These are phyloP conservation scores for Dioszegia hungarica DNA, from an alignment of 768 basidiomycete species.

Conservation along the genomic window DNA sequence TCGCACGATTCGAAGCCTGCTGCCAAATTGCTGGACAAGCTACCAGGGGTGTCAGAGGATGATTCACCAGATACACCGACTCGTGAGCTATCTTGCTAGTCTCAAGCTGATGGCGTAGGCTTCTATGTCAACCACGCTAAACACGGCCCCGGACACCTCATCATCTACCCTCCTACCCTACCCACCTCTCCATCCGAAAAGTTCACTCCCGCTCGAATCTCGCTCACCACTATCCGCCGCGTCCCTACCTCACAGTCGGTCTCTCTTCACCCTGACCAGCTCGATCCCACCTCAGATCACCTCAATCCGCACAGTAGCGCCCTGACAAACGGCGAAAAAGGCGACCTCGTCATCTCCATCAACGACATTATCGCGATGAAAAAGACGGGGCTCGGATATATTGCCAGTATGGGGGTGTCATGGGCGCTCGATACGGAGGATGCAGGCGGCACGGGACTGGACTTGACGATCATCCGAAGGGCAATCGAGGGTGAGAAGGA, in stretches of 20 bases:
- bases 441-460: slow-evolving; percentile 26
- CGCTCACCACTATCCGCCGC: slow-evolving; percentile 19
- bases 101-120: slow-evolving; percentile 7
- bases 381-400: slow-evolving; percentile 15
- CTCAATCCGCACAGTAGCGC: background rate
- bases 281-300: background rate
- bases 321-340: background rate
- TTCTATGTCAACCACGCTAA: slow-evolving; percentile 22
- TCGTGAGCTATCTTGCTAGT: slow-evolving; percentile 15
- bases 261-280: background rate
- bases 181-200: background rate
- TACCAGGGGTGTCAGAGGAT: slow-evolving; percentile 11
- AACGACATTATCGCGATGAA: slow-evolving; percentile 24
- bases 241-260: background rate
- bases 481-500: background rate
- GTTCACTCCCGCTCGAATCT: slow-evolving; percentile 17
- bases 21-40: background rate
- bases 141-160: slow-evolving; percentile 26
- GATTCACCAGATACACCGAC: slow-evolving; percentile 9
- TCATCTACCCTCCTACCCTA: slow-evolving; percentile 18
- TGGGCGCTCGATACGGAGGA: slow-evolving; percentile 13
- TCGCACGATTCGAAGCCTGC: slow-evolving; percentile 10
- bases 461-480: slow-evolving; percentile 10
- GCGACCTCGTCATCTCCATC: slow-evolving; percentile 12
- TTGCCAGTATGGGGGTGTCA: background rate